These are phyloP conservation scores for Anisodus acutangulus DNA, from an alignment of 257 asterid species.

Conservation along the genomic window DNA sequence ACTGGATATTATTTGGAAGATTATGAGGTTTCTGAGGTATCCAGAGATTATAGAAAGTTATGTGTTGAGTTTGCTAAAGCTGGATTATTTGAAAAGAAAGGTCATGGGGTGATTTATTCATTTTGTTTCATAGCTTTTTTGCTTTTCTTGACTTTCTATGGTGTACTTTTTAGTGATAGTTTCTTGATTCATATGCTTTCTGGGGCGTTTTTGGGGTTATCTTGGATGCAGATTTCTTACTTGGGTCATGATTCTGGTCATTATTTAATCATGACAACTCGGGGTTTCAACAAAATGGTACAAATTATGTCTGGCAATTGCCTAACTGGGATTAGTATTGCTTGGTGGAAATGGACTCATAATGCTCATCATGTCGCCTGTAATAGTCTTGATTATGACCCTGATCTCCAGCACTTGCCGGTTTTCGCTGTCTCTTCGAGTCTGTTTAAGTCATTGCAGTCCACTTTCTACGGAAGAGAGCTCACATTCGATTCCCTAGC, in stretches of 20 bases:
- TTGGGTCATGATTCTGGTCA: constrained; percentile 96
- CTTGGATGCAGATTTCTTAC: constrained; percentile 60
- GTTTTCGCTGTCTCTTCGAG: constrained; percentile 67
- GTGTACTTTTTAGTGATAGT: constrained; percentile 39
- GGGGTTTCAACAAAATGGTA: constrained; percentile 53
- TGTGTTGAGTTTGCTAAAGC: constrained; percentile 41
- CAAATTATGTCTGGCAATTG: constrained; percentile 83
- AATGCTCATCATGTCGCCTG: constrained; percentile 84
- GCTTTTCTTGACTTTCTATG: constrained; percentile 39
- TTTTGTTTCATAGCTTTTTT: constrained; percentile 27
- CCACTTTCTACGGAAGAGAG: constrained; percentile 63
- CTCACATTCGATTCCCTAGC: constrained; percentile 65
- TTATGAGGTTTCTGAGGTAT: constrained; percentile 51
- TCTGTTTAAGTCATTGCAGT: constrained; percentile 57
- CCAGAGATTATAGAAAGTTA: constrained; percentile 48
- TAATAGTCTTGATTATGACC: constrained; percentile 88
- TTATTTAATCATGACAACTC: constrained; percentile 64
- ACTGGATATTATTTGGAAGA: constrained; percentile 49
- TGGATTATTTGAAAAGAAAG: constrained; percentile 53
- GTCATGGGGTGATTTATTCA: constrained; percentile 49
- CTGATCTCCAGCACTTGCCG: constrained; percentile 91
- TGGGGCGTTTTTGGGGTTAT: constrained; percentile 46
- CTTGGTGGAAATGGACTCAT: constrained; percentile 99
- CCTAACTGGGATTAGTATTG: constrained; percentile 89
- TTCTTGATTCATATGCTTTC: constrained; percentile 44